Evolutionary conservation across 129 eudicot species (phyloP).

Genomic region (Arctium minus): DNA sequence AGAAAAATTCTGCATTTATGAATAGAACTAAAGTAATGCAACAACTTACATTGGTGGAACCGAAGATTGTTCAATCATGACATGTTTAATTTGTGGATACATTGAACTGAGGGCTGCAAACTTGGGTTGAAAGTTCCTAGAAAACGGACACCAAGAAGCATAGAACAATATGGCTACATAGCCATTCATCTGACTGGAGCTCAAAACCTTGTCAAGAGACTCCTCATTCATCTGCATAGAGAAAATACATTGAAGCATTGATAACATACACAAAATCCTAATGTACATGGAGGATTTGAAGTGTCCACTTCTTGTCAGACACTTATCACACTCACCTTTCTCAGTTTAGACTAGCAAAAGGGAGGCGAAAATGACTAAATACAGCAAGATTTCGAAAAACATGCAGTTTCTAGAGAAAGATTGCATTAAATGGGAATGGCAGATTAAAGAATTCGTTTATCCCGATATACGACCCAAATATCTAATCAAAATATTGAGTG

Average conservation of each 20-base stretch:
- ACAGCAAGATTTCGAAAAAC: not conserved
- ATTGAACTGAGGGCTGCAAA: conserved; percentile 62
- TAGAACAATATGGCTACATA: conserved; percentile 56
- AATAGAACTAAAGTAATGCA: not conserved
- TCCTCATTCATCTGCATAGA: conserved; percentile 54
- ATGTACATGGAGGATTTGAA: not conserved
- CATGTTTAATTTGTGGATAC: conserved; percentile 71
- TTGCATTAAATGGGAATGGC: not conserved
- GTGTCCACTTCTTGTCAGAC: not conserved
- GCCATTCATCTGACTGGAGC: conserved; percentile 32
- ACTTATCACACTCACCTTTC: not conserved
- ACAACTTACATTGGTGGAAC: conserved; percentile 67
- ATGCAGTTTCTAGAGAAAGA: not conserved
- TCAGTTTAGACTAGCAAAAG: not conserved
- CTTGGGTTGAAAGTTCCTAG: conserved; percentile 31
- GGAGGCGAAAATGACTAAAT: not conserved
- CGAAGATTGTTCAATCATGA: conserved; percentile 56
- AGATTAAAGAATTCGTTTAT: not conserved
- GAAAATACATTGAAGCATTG: not conserved
- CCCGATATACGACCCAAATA: too few relatives aligned
- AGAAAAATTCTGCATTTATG: not conserved
- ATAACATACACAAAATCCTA: not conserved
- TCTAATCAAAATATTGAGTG: too few relatives aligned
- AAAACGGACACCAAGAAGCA: conserved; percentile 86
- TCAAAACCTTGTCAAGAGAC: conserved; percentile 50